These are phyloP conservation scores for Wickerhamiella pararugosa DNA, from an alignment of 1,139 yeast genomes.

Conservation along the genomic window DNA sequence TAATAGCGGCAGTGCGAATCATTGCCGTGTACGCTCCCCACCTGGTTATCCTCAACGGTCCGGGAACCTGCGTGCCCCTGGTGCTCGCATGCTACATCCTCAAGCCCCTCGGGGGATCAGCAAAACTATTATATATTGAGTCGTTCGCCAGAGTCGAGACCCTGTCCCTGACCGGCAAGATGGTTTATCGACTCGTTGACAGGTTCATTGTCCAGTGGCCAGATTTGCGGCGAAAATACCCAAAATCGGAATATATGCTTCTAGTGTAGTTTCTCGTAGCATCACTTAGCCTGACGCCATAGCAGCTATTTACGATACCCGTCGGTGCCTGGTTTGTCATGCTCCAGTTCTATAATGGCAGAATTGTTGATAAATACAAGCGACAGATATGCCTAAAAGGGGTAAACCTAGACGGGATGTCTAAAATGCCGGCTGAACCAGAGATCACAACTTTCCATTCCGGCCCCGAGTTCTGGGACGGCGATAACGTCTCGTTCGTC, in stretches of 20 bases:
- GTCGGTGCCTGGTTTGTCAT: neutral
- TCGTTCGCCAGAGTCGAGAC: conserved; percentile 71
- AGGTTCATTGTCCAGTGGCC: conserved; percentile 87
- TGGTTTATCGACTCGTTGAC: conserved; percentile 33
- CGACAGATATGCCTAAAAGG: conserved; percentile 55
- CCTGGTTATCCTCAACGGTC: conserved; percentile 65
- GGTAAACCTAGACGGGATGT: conserved; percentile 61
- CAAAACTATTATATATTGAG: conserved; percentile 67
- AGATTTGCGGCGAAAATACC: conserved; percentile 37
- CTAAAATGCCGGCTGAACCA: conserved; percentile 55
- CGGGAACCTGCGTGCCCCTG: conserved; percentile 78
- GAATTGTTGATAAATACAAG: conserved; percentile 42
- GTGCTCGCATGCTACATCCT: conserved; percentile 46
- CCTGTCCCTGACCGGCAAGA: conserved; percentile 71
- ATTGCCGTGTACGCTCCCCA: conserved; percentile 18
- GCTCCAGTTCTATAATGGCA: conserved; percentile 2
- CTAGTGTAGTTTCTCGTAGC: conserved; percentile 54
- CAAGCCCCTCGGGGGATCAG: conserved; percentile 27
- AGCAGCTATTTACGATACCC: neutral
- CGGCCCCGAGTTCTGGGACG: conserved; percentile 26
- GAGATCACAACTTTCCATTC: conserved; percentile 19
- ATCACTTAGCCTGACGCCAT: neutral
- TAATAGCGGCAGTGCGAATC: conserved; percentile 20
- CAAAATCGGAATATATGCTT: conserved; percentile 43
- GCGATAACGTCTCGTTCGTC: conserved; percentile 60